Base-by-base conservation (phyloP, 1,284 basidiomycete species). In the Grifola frondosa region DNA sequence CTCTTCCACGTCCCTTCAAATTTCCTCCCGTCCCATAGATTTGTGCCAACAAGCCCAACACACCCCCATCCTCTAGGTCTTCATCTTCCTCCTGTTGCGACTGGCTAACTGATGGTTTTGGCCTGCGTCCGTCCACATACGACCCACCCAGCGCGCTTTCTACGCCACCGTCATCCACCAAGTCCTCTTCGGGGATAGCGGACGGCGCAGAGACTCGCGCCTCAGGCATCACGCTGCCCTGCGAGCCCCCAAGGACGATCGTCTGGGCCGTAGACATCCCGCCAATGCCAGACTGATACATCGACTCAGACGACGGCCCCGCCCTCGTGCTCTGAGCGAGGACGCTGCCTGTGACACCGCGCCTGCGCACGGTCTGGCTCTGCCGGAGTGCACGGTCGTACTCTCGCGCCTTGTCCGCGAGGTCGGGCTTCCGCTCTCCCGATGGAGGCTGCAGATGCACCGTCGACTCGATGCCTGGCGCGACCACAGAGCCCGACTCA, bases 341-440 rank as follows among this genome's bases (percentile, higher is more conserved):
- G 50, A 40, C 59, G 64, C 53, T 76, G 69, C 43, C 82, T 30
- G 65, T 59, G 42, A 65, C 52, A 12, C 78, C 80, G 22, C 70
- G 50, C 70, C 58, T 42, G 12, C 60, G 56, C 23, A 57, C 54
- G 31, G 21, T 69, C 59, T 85, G 82, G 48, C 85, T 88, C 57
- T 85, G 82, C 42, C 74, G 71, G 38, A 91, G 68, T 22, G 86
- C 84, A 19, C 79, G 77, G 54, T 90, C 88, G 62, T 90, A 88
- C 55, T 83, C 80, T 44, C 80, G 75, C 9, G 80, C 75, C 41
- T 76, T 77, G 43, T 84, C 83, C 9, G 68, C 66, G 24, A 74
- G 61, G 31, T 74, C 70, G 4, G 53, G 56, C n/a, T n/a, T n/a
- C n/a, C n/a, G n/a, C n/a, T n/a, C n/a, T n/a, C n/a, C n/a, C n/a